Evolutionary conservation across 306 rosid species (phyloP).

Genomic region (Castanopsis chinensis): DNA sequence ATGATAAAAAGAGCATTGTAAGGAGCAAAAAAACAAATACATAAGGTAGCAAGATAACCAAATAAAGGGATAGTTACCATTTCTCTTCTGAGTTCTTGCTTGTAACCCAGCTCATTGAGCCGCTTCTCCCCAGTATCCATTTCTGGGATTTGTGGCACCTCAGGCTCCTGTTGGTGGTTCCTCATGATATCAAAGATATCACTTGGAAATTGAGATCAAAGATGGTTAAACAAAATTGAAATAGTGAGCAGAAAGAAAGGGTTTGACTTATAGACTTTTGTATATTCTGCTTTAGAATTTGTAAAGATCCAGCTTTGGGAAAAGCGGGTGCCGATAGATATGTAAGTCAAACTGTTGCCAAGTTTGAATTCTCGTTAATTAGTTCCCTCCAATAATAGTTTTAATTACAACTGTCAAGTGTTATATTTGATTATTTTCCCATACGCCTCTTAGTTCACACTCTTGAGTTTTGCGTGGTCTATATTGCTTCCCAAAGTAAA

Average conservation of each 20-base stretch:
- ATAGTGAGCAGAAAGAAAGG: background rate
- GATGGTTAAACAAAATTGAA: background rate
- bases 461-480: background rate
- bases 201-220: background rate
- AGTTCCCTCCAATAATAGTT: background rate
- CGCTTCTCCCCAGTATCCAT: constrained; percentile 81
- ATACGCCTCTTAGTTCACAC: background rate
- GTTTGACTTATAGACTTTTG: constrained; percentile 9
- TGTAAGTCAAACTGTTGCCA: constrained; percentile 13
- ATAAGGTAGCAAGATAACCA: background rate
- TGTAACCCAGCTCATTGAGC: constrained; percentile 82
- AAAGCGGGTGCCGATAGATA: background rate
- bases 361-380: constrained; percentile 7
- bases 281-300: constrained; percentile 24
- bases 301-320: background rate
- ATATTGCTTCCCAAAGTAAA: too few relatives aligned
- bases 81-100: constrained; percentile 86
- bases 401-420: too few relatives aligned
- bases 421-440: background rate
- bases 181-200: constrained; percentile 14
- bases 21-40: background rate
- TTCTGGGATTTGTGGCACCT: constrained; percentile 11
- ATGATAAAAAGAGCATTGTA: background rate
- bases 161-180: constrained; percentile 6
- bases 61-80: constrained; percentile 39